Percentiles rank a stretch among this genome's conserved stretches.
Conservation (phyloP, 495 filamentous ascomycete genomes). For the Hypoxylon trugodes region DNA sequence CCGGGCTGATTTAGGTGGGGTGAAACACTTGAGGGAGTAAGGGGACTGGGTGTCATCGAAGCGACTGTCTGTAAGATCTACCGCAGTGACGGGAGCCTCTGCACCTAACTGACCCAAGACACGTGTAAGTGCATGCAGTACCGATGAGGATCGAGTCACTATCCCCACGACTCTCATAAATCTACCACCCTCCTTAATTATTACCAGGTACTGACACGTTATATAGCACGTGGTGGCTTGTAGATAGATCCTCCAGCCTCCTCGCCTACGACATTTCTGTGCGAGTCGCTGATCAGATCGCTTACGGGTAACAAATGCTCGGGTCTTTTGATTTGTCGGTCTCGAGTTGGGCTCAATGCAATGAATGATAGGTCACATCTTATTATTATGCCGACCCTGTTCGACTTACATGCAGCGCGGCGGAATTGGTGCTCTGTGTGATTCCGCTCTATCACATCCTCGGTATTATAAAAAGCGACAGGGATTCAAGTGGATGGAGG, state of each 20-base stretch:
- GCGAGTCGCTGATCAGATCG: background rate
- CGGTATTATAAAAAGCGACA: background rate
- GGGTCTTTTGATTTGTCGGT: background rate
- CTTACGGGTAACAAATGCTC: background rate
- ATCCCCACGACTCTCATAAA: background rate
- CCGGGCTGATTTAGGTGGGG: too few species aligned
- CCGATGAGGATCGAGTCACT: background rate
- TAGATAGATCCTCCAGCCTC: too few species aligned
- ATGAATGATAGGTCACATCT: constrained; percentile 1
- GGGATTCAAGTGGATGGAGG: background rate
- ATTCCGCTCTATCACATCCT: constrained; percentile 8
- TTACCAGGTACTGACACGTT: background rate
- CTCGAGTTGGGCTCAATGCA: background rate
- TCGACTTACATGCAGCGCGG: background rate
- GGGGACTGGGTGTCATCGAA: too few species aligned
- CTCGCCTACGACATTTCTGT: background rate
- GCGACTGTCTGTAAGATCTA: too few species aligned
- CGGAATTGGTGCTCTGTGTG: constrained; percentile 4
- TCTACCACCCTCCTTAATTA: background rate
- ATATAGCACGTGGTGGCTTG: too few species aligned
- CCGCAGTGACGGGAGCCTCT: too few species aligned
- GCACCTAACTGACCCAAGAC: background rate
- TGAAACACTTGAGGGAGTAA: too few species aligned
- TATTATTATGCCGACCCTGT: background rate
- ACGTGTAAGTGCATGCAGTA: background rate